These are phyloP conservation scores for Lodderomyces margitis DNA, from an alignment of 1,139 yeast genomes.

Conservation along the genomic window DNA sequence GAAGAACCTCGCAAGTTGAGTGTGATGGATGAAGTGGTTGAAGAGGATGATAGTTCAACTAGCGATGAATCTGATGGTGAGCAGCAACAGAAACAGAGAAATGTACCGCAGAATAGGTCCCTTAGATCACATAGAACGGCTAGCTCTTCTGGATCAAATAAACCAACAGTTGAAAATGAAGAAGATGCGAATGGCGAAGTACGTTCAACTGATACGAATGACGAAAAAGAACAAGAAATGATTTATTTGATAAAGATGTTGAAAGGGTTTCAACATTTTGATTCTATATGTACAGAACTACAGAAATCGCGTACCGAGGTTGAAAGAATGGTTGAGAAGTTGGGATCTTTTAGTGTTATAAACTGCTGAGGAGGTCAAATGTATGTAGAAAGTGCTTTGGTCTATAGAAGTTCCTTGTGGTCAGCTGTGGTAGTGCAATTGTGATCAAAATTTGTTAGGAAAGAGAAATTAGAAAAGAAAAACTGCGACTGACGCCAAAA, in stretches of 20 bases:
- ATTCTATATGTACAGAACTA: constrained; percentile 70
- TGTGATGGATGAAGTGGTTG: constrained; percentile 12
- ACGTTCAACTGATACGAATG: constrained; percentile 1
- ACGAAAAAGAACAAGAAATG: constrained; percentile 15
- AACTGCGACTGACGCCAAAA: not conserved
- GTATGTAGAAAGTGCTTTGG: not conserved
- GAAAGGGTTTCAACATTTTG: constrained; percentile 62
- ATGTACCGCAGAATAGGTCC: not conserved
- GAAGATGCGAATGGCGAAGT: not conserved
- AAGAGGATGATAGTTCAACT: constrained; percentile 19
- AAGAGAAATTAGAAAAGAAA: too few relatives aligned
- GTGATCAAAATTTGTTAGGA: constrained; percentile 2
- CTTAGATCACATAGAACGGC: constrained; percentile 4
- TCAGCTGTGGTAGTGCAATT: constrained; percentile 5
- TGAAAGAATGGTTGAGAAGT: constrained; percentile 43
- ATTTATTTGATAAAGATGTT: constrained; percentile 42
- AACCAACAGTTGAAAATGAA: not conserved
- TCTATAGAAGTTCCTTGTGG: not conserved
- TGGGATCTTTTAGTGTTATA: constrained; percentile 45
- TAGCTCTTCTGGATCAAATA: not conserved
- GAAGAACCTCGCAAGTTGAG: constrained; percentile 3
- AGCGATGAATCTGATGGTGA: constrained; percentile 16
- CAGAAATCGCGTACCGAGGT: constrained; percentile 57
- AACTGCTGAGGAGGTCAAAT: constrained; percentile 28
- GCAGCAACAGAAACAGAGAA: not conserved